Percentiles rank a stretch among this genome's conserved stretches.
Evolutionary conservation across 192 early-diverging fungal species (phyloP).

Genomic region (Mortierella antarctica): DNA sequence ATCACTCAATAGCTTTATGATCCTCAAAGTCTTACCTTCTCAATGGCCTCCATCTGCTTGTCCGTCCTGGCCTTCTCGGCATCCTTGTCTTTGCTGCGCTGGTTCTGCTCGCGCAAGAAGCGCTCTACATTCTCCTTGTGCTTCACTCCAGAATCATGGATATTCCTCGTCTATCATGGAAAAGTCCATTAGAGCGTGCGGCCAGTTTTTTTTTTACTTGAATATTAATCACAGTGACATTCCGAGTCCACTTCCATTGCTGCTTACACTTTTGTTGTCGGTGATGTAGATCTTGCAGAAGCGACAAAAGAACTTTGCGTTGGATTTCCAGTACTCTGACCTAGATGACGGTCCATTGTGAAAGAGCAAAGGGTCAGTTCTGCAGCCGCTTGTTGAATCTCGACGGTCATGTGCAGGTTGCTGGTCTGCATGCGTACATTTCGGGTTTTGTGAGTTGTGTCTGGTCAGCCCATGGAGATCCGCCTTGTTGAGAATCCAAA

Average conservation of each 20-base stretch:
- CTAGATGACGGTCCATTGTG: slow-evolving; percentile 9
- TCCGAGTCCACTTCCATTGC: not conserved
- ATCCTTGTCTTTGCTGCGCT: slow-evolving; percentile 60
- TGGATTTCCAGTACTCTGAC: slow-evolving; percentile 75
- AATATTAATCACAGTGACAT: slow-evolving; percentile 1
- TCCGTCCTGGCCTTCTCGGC: slow-evolving; percentile 55
- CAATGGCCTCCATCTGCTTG: slow-evolving; percentile 75
- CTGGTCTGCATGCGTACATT: no score
- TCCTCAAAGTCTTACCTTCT: slow-evolving; percentile 44
- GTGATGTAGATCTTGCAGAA: slow-evolving; percentile 86
- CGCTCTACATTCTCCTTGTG: slow-evolving; percentile 88
- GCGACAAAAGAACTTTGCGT: slow-evolving; percentile 85
- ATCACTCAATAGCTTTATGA: no score
- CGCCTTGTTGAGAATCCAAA: no score
- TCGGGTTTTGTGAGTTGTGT: no score
- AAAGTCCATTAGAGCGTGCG: not conserved
- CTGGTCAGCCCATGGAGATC: no score
- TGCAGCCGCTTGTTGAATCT: no score
- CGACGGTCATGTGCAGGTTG: no score
- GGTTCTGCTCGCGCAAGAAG: slow-evolving; percentile 71
- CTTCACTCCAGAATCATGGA: slow-evolving; percentile 81
- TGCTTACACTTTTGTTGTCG: slow-evolving; percentile 83
- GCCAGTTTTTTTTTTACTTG: not conserved
- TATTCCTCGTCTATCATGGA: slow-evolving; percentile 44
- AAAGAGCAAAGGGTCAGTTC: not conserved